These are phyloP conservation scores for Spinacia oleracea DNA, from an alignment of 179 eudicot species.

Conservation along the genomic window DNA sequence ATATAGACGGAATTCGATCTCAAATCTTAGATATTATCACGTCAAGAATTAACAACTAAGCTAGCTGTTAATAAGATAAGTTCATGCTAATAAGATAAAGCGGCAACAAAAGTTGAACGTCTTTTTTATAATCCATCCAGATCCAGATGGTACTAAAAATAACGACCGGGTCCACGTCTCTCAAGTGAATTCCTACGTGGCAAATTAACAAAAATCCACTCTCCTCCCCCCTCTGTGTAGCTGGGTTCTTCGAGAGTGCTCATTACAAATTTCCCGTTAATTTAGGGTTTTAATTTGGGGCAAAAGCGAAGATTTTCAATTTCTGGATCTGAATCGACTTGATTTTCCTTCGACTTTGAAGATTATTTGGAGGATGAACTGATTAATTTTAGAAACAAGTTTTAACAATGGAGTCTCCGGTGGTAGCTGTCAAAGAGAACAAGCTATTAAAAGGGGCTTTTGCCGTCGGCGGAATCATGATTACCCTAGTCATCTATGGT, in stretches of 20 bases:
- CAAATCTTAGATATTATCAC: too few relatives aligned
- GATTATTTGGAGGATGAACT: conserved; percentile 2
- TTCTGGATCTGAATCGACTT: conserved; percentile 10
- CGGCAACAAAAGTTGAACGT: too few relatives aligned
- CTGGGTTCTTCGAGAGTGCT: not conserved
- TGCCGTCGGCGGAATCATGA: conserved; percentile 82
- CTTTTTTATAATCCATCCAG: too few relatives aligned
- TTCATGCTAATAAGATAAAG: too few relatives aligned
- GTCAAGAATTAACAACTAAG: too few relatives aligned
- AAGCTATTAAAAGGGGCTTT: conserved; percentile 59
- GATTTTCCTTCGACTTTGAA: not conserved
- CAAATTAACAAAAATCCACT: not conserved
- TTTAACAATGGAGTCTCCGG: conserved; percentile 29
- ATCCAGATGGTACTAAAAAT: too few relatives aligned
- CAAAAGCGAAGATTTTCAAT: not conserved
- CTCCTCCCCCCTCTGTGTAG: not conserved
- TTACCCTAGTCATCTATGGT: conserved; percentile 88
- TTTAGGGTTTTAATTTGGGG: conserved; percentile 17
- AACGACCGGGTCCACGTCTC: not conserved
- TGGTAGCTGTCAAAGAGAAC: conserved; percentile 40
- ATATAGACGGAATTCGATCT: too few relatives aligned
- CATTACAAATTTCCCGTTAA: not conserved
- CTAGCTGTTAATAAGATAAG: too few relatives aligned
- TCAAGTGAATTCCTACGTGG: conserved; percentile 7
- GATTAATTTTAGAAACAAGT: conserved; percentile 12